Percentiles rank a stretch among this genome's conserved stretches.
phyloP scores from a whole-genome alignment of 768 basidiomycete genomes.

The Xerocomus brunneocitrinus region DNA sequence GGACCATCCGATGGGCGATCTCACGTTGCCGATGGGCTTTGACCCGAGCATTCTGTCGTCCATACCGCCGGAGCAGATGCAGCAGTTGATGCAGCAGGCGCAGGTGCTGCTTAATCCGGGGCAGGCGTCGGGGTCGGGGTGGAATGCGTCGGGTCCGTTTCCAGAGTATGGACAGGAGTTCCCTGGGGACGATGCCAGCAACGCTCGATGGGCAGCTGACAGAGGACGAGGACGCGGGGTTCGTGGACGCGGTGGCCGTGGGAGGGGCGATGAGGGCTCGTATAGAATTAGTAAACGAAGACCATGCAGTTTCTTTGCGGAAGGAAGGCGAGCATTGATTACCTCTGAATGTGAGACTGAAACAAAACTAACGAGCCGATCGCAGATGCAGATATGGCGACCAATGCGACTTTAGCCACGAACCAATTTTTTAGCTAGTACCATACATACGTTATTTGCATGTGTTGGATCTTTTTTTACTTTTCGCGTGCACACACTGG shows the following conservation, averaged over 20 bases:
- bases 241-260: slow-evolving; percentile 56
- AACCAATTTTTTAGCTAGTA: slow-evolving; percentile 33
- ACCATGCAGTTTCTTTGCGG: slow-evolving; percentile 87
- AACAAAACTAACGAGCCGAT: slow-evolving; percentile 37
- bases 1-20: slow-evolving; percentile 37
- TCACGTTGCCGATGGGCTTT: slow-evolving; percentile 35
- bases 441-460: slow-evolving; percentile 8
- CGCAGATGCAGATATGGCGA: slow-evolving; percentile 87
- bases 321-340: slow-evolving; percentile 85
- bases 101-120: slow-evolving; percentile 30
- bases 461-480: background rate
- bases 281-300: slow-evolving; percentile 81
- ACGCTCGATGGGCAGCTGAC: slow-evolving; percentile 42
- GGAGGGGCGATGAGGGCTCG: slow-evolving; percentile 51
- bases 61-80: slow-evolving; percentile 56
- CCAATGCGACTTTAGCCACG: slow-evolving; percentile 83
- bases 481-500: background rate
- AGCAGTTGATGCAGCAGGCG: slow-evolving; percentile 51
- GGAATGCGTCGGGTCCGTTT: slow-evolving; percentile 40
- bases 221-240: slow-evolving; percentile 53
- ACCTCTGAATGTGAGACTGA: slow-evolving; percentile 24
- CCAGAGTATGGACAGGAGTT: slow-evolving; percentile 44
- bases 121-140: slow-evolving; percentile 32
- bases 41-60: slow-evolving; percentile 41
- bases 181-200: slow-evolving; percentile 42